Evolutionary conservation across 1,284 basidiomycete species (phyloP).

Genomic region (Cryptococcus maquisensis): DNA sequence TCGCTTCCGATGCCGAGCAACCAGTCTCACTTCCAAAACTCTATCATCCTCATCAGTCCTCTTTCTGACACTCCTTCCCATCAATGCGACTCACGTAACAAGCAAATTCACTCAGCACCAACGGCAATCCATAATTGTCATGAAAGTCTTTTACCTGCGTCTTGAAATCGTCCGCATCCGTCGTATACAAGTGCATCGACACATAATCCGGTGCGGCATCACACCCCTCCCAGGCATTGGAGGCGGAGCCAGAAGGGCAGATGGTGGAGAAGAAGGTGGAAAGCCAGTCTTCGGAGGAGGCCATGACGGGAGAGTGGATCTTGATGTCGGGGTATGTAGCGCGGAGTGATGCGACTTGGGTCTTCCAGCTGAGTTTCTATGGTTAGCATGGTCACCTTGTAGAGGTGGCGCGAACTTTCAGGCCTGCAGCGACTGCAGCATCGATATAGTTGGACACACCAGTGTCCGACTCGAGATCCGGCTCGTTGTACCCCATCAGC

Average conservation of each 20-base stretch:
- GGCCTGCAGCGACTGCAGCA: neutral
- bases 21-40: slow-evolving; percentile 2
- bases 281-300: slow-evolving; percentile 20
- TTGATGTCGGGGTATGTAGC: slow-evolving; percentile 17
- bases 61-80: neutral
- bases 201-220: slow-evolving; percentile 20
- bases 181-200: slow-evolving; percentile 22
- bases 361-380: slow-evolving; percentile 18
- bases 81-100: slow-evolving; percentile 13
- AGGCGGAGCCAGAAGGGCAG: slow-evolving; percentile 16
- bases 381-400: neutral
- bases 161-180: slow-evolving; percentile 11
- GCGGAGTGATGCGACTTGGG: slow-evolving; percentile 7
- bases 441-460: neutral
- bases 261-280: slow-evolving; percentile 20
- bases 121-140: slow-evolving; percentile 13
- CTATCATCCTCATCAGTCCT: neutral
- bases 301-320: slow-evolving; percentile 20
- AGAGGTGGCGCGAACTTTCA: neutral
- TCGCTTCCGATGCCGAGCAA: slow-evolving; percentile 6
- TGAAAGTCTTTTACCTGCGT: slow-evolving; percentile 11
- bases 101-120: slow-evolving; percentile 16
- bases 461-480: slow-evolving; percentile 9
- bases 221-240: slow-evolving; percentile 13
- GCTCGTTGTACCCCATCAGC: slow-evolving; percentile 32